Evolutionary conservation across 1,139 yeast species (phyloP), one percentile per base, ranked within the genome.

Genomic region (Yamadazyma triangularis): DNA sequence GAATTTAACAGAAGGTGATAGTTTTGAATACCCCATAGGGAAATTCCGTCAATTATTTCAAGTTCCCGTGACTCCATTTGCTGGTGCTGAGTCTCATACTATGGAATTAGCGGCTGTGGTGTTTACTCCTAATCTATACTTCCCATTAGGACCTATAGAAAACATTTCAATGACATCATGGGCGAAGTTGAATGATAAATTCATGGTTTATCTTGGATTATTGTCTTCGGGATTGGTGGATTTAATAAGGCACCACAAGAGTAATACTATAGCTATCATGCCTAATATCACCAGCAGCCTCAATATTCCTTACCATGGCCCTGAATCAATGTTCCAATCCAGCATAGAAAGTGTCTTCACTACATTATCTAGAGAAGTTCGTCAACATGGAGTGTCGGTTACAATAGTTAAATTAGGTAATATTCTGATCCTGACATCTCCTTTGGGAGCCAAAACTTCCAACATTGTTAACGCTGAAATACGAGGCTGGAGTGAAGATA

Each of bases 121-220:
- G 9, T 68, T 81, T 32, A 61, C 83, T 2, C 89, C 89, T 0
- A 78, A 72, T 42, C 56, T 79, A 37, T 75, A 70, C 45, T 79
- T 76, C 54, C 85, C 86, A 2, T 56, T 78, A 2, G 89, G 88
- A 0, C 87, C 88, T 1, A 59, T 80, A 12, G 87, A 81, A 43
- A 64, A 74, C 28, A 58, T 77, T 11, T 50, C 74, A 2, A 55
- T 67, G 10, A 59, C 63, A 8, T 66, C 75, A 4, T 79, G 87
- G 87, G 51, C 58, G 8, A 67, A 67, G 25, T 41, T 79, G 25
- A 60, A 64, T 39, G 68, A 72, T 16, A 65, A 79, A 35, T 37
- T 62, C 6, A 34, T 48, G 13, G 59, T 72, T 2, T 78, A 79
- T 18, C 49, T 77, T 29, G 70, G 70, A 32, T 51, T 82, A 21